Conservation (phyloP, 106 monocot species). For the Acorus calamus region DNA sequence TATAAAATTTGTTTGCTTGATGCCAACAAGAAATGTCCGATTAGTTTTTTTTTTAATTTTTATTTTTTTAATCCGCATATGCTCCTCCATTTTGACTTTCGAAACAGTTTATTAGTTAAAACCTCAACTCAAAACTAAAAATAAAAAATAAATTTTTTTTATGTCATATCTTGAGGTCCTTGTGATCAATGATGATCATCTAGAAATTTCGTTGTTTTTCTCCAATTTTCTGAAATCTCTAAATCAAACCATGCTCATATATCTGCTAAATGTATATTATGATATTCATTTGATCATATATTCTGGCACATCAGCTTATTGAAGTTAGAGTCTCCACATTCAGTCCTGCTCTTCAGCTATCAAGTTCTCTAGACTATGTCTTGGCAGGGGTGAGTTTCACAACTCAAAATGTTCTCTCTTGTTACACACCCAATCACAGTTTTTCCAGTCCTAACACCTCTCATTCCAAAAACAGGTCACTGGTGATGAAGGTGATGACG, state of each 20-base stretch:
- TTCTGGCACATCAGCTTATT: constrained; percentile 41
- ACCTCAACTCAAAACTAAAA: too few species aligned
- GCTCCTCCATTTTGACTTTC: too few species aligned
- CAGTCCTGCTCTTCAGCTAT: constrained; percentile 52
- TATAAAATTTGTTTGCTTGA: too few species aligned
- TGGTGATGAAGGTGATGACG: constrained; percentile 47
- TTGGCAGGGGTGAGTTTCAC: constrained; percentile 33
- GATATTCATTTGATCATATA: neutral
- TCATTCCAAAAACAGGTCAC: constrained; percentile 18
- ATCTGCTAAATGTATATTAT: neutral
- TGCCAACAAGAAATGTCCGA: too few species aligned
- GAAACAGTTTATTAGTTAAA: too few species aligned
- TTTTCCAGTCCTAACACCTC: neutral
- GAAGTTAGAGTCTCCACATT: constrained; percentile 72
- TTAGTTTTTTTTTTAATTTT: too few species aligned
- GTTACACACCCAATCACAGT: neutral
- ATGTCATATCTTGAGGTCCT: too few species aligned
- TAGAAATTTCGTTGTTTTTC: too few species aligned
- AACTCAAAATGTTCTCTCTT: neutral
- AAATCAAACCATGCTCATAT: neutral
- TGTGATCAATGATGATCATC: too few species aligned
- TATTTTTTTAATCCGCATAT: too few species aligned
- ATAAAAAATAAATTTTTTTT: too few species aligned
- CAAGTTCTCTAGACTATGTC: constrained; percentile 51
- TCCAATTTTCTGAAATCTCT: too few species aligned